Percentiles rank a stretch among this genome's conserved stretches.
phyloP scores from a whole-genome alignment of 2,329 filamentous ascomycete species.

The Aureobasidium zeae region DNA sequence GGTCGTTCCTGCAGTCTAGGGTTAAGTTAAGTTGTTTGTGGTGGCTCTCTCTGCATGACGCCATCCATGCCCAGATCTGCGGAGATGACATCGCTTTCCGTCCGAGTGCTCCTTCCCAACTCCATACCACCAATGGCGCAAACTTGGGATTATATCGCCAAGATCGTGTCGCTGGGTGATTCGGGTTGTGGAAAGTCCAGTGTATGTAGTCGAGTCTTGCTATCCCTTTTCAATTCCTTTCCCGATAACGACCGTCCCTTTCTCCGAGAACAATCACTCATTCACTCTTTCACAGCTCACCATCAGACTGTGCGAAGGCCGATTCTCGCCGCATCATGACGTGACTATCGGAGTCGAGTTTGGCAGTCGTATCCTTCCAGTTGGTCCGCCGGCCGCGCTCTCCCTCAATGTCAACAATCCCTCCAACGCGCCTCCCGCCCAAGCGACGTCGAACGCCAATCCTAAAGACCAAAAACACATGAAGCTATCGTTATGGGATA shows the following conservation, averaged over 20 bases:
- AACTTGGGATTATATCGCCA: constrained; percentile 98
- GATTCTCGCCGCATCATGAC: constrained; percentile 89
- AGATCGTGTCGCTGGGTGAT: constrained; percentile 96
- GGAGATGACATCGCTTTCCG: no score
- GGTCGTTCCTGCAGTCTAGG: no score
- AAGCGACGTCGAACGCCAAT: constrained; percentile 25
- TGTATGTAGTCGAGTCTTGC: constrained; percentile 35
- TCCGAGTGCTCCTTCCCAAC: not conserved
- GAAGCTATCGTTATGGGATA: constrained; percentile 94
- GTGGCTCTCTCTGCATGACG: no score
- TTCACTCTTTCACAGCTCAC: constrained; percentile 51
- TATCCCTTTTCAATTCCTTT: no score
- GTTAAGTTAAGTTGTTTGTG: no score
- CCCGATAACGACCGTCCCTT: no score
- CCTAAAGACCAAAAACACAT: constrained; percentile 58
- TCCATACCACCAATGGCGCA: constrained; percentile 37
- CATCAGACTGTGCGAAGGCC: constrained; percentile 90
- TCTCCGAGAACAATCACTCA: constrained; percentile 17
- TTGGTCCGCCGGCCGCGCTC: constrained; percentile 68
- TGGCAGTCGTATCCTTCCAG: constrained; percentile 82
- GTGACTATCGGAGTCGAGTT: constrained; percentile 97
- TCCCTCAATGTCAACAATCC: constrained; percentile 47
- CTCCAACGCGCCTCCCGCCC: constrained; percentile 9
- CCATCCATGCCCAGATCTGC: constrained; percentile 8
- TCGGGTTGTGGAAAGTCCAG: constrained; percentile 90